phyloP scores from a whole-genome alignment of 1,139 yeast genomes.

The Pichia inconspicua region DNA sequence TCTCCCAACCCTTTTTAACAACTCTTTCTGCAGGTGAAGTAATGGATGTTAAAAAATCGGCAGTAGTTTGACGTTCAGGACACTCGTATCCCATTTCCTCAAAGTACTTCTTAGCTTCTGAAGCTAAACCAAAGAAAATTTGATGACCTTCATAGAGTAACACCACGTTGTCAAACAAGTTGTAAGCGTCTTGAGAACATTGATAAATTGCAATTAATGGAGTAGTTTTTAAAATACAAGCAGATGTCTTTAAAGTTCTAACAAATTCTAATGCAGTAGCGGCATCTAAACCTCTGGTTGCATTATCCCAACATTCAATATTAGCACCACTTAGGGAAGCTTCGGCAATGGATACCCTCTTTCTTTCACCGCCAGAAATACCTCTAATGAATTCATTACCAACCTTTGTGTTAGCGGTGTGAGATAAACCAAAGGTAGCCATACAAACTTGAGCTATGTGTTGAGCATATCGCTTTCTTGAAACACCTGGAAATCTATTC shows the following conservation, averaged over 20 bases:
- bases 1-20: constrained; percentile 43
- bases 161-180: constrained; percentile 68
- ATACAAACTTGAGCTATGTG: constrained; percentile 52
- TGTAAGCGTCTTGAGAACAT: constrained; percentile 75
- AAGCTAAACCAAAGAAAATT: constrained; percentile 62
- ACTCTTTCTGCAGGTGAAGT: constrained; percentile 67
- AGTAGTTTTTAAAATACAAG: constrained; percentile 52
- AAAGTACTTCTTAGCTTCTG: constrained; percentile 54
- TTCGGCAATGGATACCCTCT: constrained; percentile 47
- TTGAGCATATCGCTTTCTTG: constrained; percentile 49
- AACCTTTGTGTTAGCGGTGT: constrained; percentile 38
- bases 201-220: constrained; percentile 78
- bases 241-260: constrained; percentile 59
- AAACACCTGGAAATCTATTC: constrained; percentile 52
- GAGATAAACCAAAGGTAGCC: constrained; percentile 68
- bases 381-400: constrained; percentile 41
- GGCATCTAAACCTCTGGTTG: constrained; percentile 71
- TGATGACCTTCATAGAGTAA: constrained; percentile 76
- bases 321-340: constrained; percentile 46
- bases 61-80: constrained; percentile 76
- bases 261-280: constrained; percentile 76
- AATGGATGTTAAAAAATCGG: constrained; percentile 72
- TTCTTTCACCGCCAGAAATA: constrained; percentile 43
- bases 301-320: constrained; percentile 72
- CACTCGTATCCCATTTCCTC: constrained; percentile 65